Evolutionary conservation across 2,329 filamentous ascomycete genomes (phyloP).

Genomic region (Colletotrichum karsti): DNA sequence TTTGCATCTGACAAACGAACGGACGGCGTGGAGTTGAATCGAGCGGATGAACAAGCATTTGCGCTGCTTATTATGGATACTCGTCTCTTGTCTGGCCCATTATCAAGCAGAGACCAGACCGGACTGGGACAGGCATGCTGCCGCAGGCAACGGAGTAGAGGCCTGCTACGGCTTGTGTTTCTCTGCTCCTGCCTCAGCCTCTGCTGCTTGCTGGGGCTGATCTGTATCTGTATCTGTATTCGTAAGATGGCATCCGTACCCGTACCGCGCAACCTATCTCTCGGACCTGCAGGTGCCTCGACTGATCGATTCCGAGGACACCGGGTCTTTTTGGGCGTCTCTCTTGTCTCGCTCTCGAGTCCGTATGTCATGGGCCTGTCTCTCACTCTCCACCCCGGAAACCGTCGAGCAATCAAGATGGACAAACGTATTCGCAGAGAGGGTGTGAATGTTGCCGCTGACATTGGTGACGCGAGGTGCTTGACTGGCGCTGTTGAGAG

Average conservation of each 20-base stretch:
- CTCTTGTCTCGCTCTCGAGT: slow-evolving; percentile 2
- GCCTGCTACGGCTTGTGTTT: slow-evolving; percentile 10
- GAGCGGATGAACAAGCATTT: slow-evolving; percentile 29
- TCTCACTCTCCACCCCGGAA: background rate
- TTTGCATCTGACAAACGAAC: slow-evolving; percentile 28
- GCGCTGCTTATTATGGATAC: slow-evolving; percentile 23
- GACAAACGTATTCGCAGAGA: background rate
- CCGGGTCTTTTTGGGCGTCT: background rate
- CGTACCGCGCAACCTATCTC: slow-evolving; percentile 16
- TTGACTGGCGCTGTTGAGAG: slow-evolving; percentile 2
- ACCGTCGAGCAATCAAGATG: background rate
- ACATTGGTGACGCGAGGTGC: slow-evolving; percentile 10
- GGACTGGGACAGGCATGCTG: slow-evolving; percentile 9
- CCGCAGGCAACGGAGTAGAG: background rate
- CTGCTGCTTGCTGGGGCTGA: slow-evolving; percentile 1
- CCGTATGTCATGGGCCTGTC: background rate
- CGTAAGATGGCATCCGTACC: slow-evolving; percentile 7
- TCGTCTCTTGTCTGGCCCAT: slow-evolving; percentile 15
- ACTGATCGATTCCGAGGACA: slow-evolving; percentile 9
- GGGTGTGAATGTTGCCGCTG: background rate
- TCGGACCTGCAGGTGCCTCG: slow-evolving; percentile 22
- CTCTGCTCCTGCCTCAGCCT: slow-evolving; percentile 1
- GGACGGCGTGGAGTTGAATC: slow-evolving; percentile 25
- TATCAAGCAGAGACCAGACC: slow-evolving; percentile 21
- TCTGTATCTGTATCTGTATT: background rate